Evolutionary conservation across 2,329 filamentous ascomycete genomes (phyloP).

Genomic region (Alternaria sp.): DNA sequence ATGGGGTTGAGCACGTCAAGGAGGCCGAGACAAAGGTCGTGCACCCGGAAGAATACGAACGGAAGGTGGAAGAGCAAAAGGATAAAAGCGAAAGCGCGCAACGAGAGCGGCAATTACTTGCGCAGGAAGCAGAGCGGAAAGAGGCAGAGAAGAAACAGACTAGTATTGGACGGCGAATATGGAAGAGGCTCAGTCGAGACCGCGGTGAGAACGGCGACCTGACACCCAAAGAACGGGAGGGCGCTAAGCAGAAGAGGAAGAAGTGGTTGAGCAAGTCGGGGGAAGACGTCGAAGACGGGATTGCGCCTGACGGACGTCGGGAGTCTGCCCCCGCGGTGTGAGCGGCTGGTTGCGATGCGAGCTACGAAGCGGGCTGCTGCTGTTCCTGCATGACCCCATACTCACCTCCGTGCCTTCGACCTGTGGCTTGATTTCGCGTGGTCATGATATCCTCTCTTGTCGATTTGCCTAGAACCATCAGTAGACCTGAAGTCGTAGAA

Average conservation of each 20-base stretch:
- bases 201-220: slow-evolving; percentile 23
- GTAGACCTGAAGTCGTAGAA: background rate
- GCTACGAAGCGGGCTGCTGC: slow-evolving; percentile 1
- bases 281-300: slow-evolving; percentile 46
- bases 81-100: slow-evolving; percentile 68
- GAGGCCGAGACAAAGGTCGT: slow-evolving; percentile 66
- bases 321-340: slow-evolving; percentile 11
- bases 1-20: slow-evolving; percentile 57
- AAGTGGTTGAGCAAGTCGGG: slow-evolving; percentile 41
- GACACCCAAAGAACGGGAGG: slow-evolving; percentile 23
- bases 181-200: slow-evolving; percentile 33
- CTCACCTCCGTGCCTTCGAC: background rate
- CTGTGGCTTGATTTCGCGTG: background rate
- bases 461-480: slow-evolving; percentile 1
- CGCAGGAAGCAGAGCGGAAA: slow-evolving; percentile 53
- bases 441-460: slow-evolving; percentile 7
- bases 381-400: slow-evolving; percentile 20
- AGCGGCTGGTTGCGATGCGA: background rate
- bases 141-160: slow-evolving; percentile 48
- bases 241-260: slow-evolving; percentile 32
- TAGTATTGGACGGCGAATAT: slow-evolving; percentile 40
- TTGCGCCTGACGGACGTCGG: slow-evolving; percentile 42
- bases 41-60: slow-evolving; percentile 63
- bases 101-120: slow-evolving; percentile 63
- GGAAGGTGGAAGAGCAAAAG: slow-evolving; percentile 54